Conservation (phyloP, 2,329 filamentous ascomycete species). For the Stagonosporopsis vannaccii region DNA sequence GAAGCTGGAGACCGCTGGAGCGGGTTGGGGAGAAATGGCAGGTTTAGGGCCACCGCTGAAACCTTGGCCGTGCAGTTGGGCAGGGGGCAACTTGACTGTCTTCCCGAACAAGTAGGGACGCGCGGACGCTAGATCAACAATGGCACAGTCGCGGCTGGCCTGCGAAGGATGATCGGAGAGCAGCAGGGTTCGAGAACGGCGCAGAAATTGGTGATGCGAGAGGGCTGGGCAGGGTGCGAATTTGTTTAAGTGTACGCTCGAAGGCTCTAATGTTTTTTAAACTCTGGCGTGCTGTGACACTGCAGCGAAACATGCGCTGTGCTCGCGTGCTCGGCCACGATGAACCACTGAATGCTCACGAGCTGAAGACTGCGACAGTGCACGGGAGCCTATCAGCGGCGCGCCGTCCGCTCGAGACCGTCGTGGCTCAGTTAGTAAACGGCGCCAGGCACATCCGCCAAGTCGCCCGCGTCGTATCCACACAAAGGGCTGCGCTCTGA, state of each 20-base stretch:
- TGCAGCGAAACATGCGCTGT: conserved; percentile 15
- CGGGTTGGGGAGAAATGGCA: conserved; percentile 28
- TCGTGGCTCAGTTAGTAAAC: conserved; percentile 17
- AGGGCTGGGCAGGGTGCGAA: not conserved
- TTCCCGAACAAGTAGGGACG: conserved; percentile 37
- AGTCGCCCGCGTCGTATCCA: conserved; percentile 11
- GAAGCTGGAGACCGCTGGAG: conserved; percentile 27
- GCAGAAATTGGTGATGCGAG: conserved; percentile 9
- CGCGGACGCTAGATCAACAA: conserved; percentile 31
- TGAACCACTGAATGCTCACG: conserved; percentile 18
- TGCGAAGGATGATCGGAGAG: conserved; percentile 26
- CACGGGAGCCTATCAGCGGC: conserved; percentile 26
- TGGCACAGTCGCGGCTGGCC: conserved; percentile 22
- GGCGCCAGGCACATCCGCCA: conserved; percentile 10
- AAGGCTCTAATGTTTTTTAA: conserved; percentile 9
- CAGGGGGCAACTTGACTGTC: conserved; percentile 28
- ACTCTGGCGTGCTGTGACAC: conserved; percentile 9
- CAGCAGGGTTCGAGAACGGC: conserved; percentile 31
- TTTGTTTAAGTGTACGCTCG: conserved; percentile 2
- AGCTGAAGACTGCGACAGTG: conserved; percentile 34
- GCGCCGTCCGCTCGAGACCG: conserved; percentile 20
- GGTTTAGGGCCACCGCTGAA: conserved; percentile 40
- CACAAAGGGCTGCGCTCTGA: conserved; percentile 5
- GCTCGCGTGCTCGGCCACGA: conserved; percentile 26
- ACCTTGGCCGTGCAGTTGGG: conserved; percentile 32